Percentiles rank a stretch among this genome's conserved stretches.
These are phyloP conservation scores for Taphrina deformans DNA, from an alignment of 1,139 yeast species.

Conservation along the genomic window DNA sequence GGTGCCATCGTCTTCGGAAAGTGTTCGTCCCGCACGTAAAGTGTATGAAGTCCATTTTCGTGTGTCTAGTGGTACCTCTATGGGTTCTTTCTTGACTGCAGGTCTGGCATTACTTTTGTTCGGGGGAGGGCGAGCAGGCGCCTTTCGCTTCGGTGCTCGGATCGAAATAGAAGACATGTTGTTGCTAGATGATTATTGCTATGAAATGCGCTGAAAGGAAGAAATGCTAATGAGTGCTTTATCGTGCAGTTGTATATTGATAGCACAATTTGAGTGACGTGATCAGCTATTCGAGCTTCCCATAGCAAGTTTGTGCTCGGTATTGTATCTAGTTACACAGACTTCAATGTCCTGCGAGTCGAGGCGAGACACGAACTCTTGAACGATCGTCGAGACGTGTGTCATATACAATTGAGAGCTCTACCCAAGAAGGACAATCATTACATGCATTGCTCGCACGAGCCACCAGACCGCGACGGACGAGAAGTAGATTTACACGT, in stretches of 20 bases:
- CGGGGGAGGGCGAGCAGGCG: slow-evolving; percentile 11
- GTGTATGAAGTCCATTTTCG: slow-evolving; percentile 58
- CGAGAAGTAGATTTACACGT: background rate
- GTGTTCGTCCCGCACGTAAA: slow-evolving; percentile 64
- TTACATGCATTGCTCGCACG: background rate
- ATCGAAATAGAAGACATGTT: slow-evolving; percentile 27
- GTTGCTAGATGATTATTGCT: slow-evolving; percentile 3
- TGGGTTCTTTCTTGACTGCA: slow-evolving; percentile 25
- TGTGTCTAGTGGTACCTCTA: slow-evolving; percentile 23
- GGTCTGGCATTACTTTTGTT: background rate
- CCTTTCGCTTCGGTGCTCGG: slow-evolving; percentile 27
- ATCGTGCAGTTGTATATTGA: background rate
- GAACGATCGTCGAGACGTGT: background rate
- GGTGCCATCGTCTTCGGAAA: slow-evolving; percentile 69
- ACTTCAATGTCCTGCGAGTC: background rate
- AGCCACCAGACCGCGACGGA: background rate
- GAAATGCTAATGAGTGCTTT: slow-evolving; percentile 4
- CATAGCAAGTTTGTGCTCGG: background rate
- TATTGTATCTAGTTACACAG: no score
- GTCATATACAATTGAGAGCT: background rate
- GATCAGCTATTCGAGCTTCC: background rate
- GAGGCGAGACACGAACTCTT: background rate
- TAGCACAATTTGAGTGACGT: background rate
- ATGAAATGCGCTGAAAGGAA: background rate
- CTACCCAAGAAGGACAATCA: background rate